These are phyloP conservation scores for Candida ipomoeae DNA, from an alignment of 805 yeast species.

Conservation along the genomic window DNA sequence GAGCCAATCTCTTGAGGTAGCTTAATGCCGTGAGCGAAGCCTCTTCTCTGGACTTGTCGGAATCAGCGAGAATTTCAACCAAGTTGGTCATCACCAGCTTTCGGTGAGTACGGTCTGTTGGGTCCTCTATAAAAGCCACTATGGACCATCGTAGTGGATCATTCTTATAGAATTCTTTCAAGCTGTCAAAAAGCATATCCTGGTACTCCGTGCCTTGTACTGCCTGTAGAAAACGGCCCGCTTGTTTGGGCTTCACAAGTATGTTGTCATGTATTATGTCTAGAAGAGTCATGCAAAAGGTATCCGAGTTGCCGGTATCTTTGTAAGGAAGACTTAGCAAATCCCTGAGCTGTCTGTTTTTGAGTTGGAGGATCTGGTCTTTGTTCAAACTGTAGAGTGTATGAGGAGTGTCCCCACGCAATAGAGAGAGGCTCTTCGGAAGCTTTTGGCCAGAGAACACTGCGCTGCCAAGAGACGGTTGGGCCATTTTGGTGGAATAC, in stretches of 20 bases:
- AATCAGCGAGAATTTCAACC: slow-evolving; percentile 10
- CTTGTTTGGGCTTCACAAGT: slow-evolving; percentile 22
- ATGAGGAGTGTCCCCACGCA: slow-evolving; percentile 27
- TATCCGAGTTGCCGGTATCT: slow-evolving; percentile 22
- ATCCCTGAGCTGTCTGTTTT: slow-evolving; percentile 21
- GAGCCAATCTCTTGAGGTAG: slow-evolving; percentile 26
- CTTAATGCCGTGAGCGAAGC: slow-evolving; percentile 20
- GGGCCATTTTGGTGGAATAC: background rate
- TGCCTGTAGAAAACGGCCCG: slow-evolving; percentile 19
- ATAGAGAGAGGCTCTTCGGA: slow-evolving; percentile 10
- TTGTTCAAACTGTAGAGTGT: slow-evolving; percentile 31
- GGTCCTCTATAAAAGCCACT: slow-evolving; percentile 25
- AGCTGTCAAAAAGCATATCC: slow-evolving; percentile 15
- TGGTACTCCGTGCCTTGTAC: slow-evolving; percentile 20
- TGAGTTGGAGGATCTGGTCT: slow-evolving; percentile 23
- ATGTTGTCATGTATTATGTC: slow-evolving; percentile 29
- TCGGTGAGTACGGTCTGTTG: slow-evolving; percentile 17
- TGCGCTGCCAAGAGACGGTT: background rate
- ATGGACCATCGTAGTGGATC: slow-evolving; percentile 26
- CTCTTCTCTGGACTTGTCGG: slow-evolving; percentile 11
- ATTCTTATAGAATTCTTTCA: slow-evolving; percentile 15
- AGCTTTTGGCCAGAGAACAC: slow-evolving; percentile 5
- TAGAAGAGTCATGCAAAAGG: slow-evolving; percentile 27
- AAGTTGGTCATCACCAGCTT: slow-evolving; percentile 16
- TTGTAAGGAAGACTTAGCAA: slow-evolving; percentile 25